A percentile compares a stretch with the other conserved stretches of the same genome.
Conservation (phyloP, 805 yeast genomes). For the Metschnikowia gruessii region DNA sequence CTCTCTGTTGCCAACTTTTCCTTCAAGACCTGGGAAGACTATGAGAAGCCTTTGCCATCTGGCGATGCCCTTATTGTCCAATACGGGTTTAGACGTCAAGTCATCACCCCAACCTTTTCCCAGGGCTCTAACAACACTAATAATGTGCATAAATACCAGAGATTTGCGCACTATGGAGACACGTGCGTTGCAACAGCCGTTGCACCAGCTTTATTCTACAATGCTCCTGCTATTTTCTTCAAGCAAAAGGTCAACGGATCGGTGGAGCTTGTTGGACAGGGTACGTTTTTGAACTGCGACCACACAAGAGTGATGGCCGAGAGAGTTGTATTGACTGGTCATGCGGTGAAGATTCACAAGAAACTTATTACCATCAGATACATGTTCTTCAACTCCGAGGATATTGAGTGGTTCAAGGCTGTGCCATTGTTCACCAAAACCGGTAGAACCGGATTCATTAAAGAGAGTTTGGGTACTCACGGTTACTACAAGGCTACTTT, state of each 20-base stretch:
- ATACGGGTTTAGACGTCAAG: constrained; percentile 88
- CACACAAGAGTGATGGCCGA: constrained; percentile 81
- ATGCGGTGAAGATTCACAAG: constrained; percentile 93
- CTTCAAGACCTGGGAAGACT: constrained; percentile 85
- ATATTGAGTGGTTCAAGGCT: constrained; percentile 83
- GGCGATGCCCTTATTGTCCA: constrained; percentile 79
- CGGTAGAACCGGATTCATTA: constrained; percentile 93
- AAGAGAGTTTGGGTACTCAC: constrained; percentile 95
- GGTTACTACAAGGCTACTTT: constrained; percentile 96
- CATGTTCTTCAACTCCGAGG: constrained; percentile 94
- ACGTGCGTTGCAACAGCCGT: constrained; percentile 77
- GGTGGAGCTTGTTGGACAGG: constrained; percentile 78
- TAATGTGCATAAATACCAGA: constrained; percentile 82
- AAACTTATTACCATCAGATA: constrained; percentile 87
- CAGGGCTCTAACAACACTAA: constrained; percentile 74
- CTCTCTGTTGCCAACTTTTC: constrained; percentile 79
- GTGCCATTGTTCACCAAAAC: constrained; percentile 89
- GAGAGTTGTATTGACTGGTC: constrained; percentile 87
- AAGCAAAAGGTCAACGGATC: constrained; percentile 45
- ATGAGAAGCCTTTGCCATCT: constrained; percentile 80
- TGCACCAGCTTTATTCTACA: constrained; percentile 82
- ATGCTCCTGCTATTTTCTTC: constrained; percentile 82
- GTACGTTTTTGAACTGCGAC: constrained; percentile 84
- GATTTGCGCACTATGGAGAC: constrained; percentile 74
- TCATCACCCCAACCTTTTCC: constrained; percentile 79